A percentile compares a stretch with the other conserved stretches of the same genome.
phyloP scores from a whole-genome alignment of 805 yeast genomes.

The Sugiyamaella lignohabitans region DNA sequence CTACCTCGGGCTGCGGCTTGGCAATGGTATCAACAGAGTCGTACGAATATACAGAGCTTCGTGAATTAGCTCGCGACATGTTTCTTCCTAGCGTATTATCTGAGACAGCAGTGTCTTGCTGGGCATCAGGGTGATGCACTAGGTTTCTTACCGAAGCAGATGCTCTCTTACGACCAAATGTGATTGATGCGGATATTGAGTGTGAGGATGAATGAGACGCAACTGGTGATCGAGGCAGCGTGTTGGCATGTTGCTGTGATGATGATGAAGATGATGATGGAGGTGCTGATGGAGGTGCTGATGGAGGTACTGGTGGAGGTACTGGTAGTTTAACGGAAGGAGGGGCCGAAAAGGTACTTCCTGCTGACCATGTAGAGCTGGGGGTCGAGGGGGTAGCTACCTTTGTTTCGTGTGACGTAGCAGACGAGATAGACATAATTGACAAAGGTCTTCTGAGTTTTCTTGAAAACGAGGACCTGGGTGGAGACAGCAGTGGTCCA shows the following conservation, averaged over 20 bases:
- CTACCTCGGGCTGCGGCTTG: no score
- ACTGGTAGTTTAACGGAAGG: neutral
- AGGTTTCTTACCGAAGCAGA: neutral
- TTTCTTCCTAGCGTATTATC: neutral
- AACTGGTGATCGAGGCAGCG: no score
- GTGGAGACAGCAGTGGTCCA: neutral
- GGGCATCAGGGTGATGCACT: no score
- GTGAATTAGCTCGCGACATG: neutral
- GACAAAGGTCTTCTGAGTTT: constrained; percentile 8
- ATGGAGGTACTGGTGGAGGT: no score
- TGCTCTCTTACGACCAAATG: neutral
- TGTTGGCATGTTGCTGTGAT: no score
- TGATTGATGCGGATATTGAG: neutral
- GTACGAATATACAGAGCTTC: neutral
- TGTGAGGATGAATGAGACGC: no score
- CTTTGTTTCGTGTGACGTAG: no score
- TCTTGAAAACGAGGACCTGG: constrained; percentile 2
- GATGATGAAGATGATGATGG: no score
- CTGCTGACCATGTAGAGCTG: no score
- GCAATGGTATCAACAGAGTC: neutral
- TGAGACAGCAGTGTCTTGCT: no score
- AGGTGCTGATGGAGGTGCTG: no score
- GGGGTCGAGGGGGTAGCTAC: no score
- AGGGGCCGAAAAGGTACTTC: neutral
- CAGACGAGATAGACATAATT: constrained; percentile 1